Evolutionary conservation across 2,329 filamentous ascomycete species (phyloP), one percentile per base, ranked within the genome.

Genomic region (Aspergillus sp.): DNA sequence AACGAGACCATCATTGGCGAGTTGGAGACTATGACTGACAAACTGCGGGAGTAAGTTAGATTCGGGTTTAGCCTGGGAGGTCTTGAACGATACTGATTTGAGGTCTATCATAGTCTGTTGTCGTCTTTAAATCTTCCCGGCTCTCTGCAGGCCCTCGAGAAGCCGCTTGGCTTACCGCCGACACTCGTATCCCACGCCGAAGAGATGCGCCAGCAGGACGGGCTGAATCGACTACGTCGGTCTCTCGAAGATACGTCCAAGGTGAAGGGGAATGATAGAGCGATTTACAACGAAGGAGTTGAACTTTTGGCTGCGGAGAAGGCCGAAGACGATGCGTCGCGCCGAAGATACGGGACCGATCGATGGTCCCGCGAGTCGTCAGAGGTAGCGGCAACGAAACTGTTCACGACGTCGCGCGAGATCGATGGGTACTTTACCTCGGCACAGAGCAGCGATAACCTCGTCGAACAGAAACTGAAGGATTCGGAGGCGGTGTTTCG

Each of bases 71-170:
- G 7, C 6, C 7, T 29, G 26, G 6, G 26, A 24, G 4, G 55
- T 42, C 7, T 22, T 31, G 18, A 26, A 24, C 6, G 11, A 36
- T 59, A 56, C 67, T 71, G 56, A 67, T 52, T 18, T 54, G 9
- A 29, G 31, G 18, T 2, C 26, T 47, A 3, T n/a, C 14, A n/a
- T 52, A 81, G 78, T 60, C 73, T 93, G 0, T 79, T 98, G 22
- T 87, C 90, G 18, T 93, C 90, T 0, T 80, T 98, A 14, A 95
- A 96, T 59, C 84, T 99, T 0, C 95, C 95, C 0, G 95, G 95
- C 0, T 96, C 94, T 1, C 78, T 99, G 4, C 95, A 99, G 73
- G 95, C 95, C 0, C 82, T 98, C 1, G 95, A 99, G 73, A 98
- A 97, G 72, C 95, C 95, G 0, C 82, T 99, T 0, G 95, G 95